phyloP scores from a whole-genome alignment of 345 rosid genomes.

The Punica granatum region DNA sequence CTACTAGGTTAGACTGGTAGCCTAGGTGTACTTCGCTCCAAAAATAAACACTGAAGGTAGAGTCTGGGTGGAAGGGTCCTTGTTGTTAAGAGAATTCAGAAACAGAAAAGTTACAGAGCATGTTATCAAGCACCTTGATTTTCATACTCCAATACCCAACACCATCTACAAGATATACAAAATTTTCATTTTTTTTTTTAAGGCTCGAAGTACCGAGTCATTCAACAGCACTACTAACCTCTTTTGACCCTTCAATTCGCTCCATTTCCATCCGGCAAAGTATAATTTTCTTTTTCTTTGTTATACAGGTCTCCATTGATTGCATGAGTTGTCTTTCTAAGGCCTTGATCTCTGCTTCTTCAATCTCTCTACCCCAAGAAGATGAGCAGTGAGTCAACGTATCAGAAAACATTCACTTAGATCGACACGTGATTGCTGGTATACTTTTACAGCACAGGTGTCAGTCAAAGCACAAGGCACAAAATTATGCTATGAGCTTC shows the following conservation, averaged over 20 bases:
- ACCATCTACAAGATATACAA: background rate
- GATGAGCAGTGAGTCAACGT: background rate
- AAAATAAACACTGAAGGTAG: too few species aligned
- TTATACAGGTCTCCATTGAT: conserved; percentile 79
- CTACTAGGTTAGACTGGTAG: too few species aligned
- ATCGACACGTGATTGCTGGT: background rate
- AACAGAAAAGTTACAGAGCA: background rate
- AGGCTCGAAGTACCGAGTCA: background rate
- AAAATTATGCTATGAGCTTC: background rate
- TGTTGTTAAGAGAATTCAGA: too few species aligned
- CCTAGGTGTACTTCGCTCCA: too few species aligned
- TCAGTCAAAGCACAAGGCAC: background rate
- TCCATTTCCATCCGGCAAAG: conserved; percentile 88
- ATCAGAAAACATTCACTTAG: background rate
- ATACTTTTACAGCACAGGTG: background rate
- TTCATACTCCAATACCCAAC: background rate
- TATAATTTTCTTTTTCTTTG: conserved; percentile 86
- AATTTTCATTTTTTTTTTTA: background rate
- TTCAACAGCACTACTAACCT: conserved; percentile 33
- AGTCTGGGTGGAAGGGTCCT: too few species aligned
- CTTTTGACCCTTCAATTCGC: conserved; percentile 75
- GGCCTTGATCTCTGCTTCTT: conserved; percentile 79
- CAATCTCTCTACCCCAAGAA: conserved; percentile 62
- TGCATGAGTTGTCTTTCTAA: conserved; percentile 94
- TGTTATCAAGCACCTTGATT: background rate